Evolutionary conservation across 1,284 basidiomycete species (phyloP).

Genomic region (Vanrija humicola): DNA sequence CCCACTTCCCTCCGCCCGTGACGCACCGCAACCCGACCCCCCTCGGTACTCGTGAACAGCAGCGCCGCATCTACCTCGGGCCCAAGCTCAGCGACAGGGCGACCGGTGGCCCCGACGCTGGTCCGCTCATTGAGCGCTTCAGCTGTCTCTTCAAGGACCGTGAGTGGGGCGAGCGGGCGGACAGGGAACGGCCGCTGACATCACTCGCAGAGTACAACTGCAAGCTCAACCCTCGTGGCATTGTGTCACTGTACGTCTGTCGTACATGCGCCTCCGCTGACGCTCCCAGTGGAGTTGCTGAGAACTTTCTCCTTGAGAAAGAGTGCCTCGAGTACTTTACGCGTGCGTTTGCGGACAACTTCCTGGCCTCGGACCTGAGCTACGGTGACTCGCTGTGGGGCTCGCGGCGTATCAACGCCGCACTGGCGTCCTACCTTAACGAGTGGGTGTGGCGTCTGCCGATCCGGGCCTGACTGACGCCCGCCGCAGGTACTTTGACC

Average conservation of each 20-base stretch:
- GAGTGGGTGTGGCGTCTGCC: slow-evolving; percentile 15
- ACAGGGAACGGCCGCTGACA: no score
- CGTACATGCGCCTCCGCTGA: background rate
- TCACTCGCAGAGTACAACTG: slow-evolving; percentile 37
- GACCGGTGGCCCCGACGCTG: slow-evolving; percentile 44
- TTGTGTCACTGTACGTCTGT: slow-evolving; percentile 42
- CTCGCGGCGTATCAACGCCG: slow-evolving; percentile 38
- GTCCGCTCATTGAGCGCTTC: slow-evolving; percentile 46
- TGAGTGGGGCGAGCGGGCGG: slow-evolving; percentile 14
- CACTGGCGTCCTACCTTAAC: slow-evolving; percentile 40
- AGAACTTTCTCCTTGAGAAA: slow-evolving; percentile 48
- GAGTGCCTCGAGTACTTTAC: slow-evolving; percentile 43
- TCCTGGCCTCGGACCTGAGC: slow-evolving; percentile 34
- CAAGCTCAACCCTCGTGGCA: slow-evolving; percentile 42
- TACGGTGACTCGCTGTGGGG: slow-evolving; percentile 47
- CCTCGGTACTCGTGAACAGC: slow-evolving; percentile 34
- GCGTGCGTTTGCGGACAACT: slow-evolving; percentile 34
- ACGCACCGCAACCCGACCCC: slow-evolving; percentile 1
- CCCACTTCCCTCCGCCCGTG: background rate
- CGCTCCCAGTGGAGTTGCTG: slow-evolving; percentile 46
- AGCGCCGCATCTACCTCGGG: slow-evolving; percentile 38
- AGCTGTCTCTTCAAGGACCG: slow-evolving; percentile 45
- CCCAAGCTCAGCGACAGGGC: slow-evolving; percentile 42
- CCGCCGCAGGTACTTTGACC: slow-evolving; percentile 28
- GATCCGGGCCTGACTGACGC: background rate